These are phyloP conservation scores for Aaosphaeria arxii DNA, from an alignment of 2,329 filamentous ascomycete species.

Conservation along the genomic window DNA sequence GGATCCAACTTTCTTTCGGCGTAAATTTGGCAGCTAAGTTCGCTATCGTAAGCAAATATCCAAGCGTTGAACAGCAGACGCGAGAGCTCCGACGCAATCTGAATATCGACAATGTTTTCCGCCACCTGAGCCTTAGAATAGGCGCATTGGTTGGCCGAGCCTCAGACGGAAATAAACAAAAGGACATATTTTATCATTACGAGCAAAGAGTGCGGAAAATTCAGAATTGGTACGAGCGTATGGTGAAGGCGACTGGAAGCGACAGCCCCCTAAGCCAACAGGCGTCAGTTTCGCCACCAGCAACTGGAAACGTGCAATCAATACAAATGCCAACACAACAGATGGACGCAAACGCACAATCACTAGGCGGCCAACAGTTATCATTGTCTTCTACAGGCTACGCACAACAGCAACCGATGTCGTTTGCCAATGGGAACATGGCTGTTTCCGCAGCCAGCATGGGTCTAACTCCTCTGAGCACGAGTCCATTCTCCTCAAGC, in stretches of 20 bases:
- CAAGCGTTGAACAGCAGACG: constrained; percentile 20
- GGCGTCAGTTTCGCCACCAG: not conserved
- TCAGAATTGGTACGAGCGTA: constrained; percentile 27
- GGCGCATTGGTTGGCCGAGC: constrained; percentile 21
- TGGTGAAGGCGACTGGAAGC: constrained; percentile 15
- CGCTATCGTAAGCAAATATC: constrained; percentile 22
- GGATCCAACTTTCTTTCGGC: constrained; percentile 40
- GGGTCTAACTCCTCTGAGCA: constrained; percentile 14
- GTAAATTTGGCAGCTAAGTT: constrained; percentile 29
- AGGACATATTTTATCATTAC: constrained; percentile 26
- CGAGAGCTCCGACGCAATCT: constrained; percentile 22
- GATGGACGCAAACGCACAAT: not conserved
- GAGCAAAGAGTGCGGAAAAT: constrained; percentile 24
- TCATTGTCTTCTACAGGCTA: constrained; percentile 1
- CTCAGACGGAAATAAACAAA: constrained; percentile 16
- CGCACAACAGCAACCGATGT: constrained; percentile 15
- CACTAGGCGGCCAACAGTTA: constrained; percentile 7
- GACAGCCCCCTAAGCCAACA: constrained; percentile 9
- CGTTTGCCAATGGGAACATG: constrained; percentile 6
- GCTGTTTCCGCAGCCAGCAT: constrained; percentile 10
- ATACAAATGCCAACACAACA: not conserved
- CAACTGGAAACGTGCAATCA: not conserved
- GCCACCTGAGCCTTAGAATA: constrained; percentile 21
- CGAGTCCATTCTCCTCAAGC: constrained; percentile 11
- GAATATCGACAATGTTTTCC: constrained; percentile 26